phyloP scores from a whole-genome alignment of 768 basidiomycete species.

The Austroboletus eburneus region DNA sequence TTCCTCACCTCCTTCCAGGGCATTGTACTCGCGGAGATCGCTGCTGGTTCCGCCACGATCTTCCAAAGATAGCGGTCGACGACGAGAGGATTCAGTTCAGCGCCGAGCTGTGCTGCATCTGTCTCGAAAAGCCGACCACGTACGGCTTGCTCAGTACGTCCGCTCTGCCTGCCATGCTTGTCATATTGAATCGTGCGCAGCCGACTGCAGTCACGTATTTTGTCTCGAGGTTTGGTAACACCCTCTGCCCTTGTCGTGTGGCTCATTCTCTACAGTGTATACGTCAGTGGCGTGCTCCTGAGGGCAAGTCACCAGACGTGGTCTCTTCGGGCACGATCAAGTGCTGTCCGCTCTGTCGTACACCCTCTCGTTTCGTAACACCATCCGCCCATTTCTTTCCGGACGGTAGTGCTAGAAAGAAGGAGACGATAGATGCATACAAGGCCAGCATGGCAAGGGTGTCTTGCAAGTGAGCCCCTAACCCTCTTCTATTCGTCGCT shows the following conservation, averaged over 20 bases:
- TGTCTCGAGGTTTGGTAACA: slow-evolving; percentile 52
- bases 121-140: slow-evolving; percentile 65
- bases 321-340: slow-evolving; percentile 59
- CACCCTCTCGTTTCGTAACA: slow-evolving; percentile 60
- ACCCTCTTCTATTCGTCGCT: not conserved
- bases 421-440: slow-evolving; percentile 49
- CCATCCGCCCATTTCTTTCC: slow-evolving; percentile 70
- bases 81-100: slow-evolving; percentile 29
- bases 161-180: not conserved
- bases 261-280: slow-evolving; percentile 53
- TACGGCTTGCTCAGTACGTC: slow-evolving; percentile 64
- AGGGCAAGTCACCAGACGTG: slow-evolving; percentile 47
- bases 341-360: slow-evolving; percentile 76
- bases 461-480: slow-evolving; percentile 53
- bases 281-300: slow-evolving; percentile 69
- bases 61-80: slow-evolving; percentile 18
- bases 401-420: slow-evolving; percentile 51
- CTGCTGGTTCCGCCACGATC: slow-evolving; percentile 73
- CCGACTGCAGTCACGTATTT: slow-evolving; percentile 73
- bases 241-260: not conserved
- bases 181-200: slow-evolving; percentile 33
- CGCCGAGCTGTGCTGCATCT: slow-evolving; percentile 63
- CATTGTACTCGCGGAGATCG: slow-evolving; percentile 64
- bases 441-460: slow-evolving; percentile 71
- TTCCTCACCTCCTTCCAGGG: slow-evolving; percentile 37